These are phyloP conservation scores for Sugiyamaella valdiviana DNA, from an alignment of 805 yeast species.

Conservation along the genomic window DNA sequence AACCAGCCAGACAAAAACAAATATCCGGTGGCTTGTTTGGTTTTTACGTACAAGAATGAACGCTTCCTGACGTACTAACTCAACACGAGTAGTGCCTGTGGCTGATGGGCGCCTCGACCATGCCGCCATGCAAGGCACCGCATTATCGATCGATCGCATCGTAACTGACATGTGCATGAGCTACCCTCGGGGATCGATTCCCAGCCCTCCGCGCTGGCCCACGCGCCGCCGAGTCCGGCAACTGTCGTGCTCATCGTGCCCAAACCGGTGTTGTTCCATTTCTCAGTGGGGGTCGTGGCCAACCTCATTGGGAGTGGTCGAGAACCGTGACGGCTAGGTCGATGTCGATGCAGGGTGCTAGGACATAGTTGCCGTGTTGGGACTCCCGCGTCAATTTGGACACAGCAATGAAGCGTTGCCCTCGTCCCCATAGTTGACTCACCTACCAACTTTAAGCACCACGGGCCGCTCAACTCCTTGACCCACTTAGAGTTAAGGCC, in stretches of 20 bases:
- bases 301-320: no score
- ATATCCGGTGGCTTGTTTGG: not conserved
- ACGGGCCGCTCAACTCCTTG: not conserved
- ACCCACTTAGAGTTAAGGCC: not conserved
- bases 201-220: no score
- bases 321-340: no score
- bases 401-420: no score
- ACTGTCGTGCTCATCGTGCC: not conserved
- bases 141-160: not conserved
- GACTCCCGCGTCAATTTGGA: not conserved
- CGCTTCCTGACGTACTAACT: not conserved
- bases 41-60: not conserved
- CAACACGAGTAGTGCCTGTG: no score
- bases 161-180: not conserved
- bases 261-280: not conserved
- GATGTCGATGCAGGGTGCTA: not conserved
- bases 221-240: no score
- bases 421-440: no score
- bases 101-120: not conserved
- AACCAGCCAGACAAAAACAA: not conserved
- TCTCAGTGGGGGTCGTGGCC: not conserved
- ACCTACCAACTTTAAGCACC: no score
- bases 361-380: not conserved
- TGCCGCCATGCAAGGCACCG: not conserved
- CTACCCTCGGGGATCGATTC: not conserved